These are phyloP conservation scores for Hordeum marinum DNA, from an alignment of 176 grass and related monocot species.

Conservation along the genomic window DNA sequence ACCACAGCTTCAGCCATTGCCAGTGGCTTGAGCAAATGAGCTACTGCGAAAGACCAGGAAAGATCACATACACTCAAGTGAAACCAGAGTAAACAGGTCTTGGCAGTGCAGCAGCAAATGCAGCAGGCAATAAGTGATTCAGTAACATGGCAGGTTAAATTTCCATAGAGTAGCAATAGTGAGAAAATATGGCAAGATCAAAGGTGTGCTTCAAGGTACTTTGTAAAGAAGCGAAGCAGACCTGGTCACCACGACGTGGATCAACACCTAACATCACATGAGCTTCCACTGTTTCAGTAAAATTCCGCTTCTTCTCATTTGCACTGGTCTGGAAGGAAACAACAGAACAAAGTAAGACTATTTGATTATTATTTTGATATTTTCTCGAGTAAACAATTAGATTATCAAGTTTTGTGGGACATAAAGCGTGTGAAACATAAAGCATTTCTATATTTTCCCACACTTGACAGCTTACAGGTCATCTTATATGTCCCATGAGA, in stretches of 20 bases:
- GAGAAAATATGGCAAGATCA: neutral
- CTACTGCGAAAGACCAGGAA: neutral
- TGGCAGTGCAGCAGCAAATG: neutral
- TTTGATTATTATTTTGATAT: neutral
- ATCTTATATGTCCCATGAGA: neutral
- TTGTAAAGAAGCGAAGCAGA: neutral
- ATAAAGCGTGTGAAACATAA: neutral
- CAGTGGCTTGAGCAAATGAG: neutral
- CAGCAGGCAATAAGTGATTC: neutral
- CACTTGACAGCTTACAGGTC: neutral
- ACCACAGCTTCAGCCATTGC: neutral
- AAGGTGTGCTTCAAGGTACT: neutral
- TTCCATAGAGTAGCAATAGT: neutral
- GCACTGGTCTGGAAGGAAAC: conserved; percentile 55
- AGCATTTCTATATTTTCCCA: neutral
- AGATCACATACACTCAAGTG: neutral
- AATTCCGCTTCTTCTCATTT: conserved; percentile 64
- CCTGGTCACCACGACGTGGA: conserved; percentile 94
- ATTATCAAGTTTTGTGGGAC: neutral
- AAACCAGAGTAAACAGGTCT: neutral
- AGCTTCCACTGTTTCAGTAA: conserved; percentile 87
- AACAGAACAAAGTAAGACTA: conserved; percentile 21
- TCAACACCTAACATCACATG: conserved; percentile 96
- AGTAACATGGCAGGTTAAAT: neutral
- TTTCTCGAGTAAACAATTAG: neutral